A percentile compares a stretch with the other conserved stretches of the same genome.
Evolutionary conservation across 352 stramenopile species (phyloP).

Genomic region (Discostella stelligera): DNA sequence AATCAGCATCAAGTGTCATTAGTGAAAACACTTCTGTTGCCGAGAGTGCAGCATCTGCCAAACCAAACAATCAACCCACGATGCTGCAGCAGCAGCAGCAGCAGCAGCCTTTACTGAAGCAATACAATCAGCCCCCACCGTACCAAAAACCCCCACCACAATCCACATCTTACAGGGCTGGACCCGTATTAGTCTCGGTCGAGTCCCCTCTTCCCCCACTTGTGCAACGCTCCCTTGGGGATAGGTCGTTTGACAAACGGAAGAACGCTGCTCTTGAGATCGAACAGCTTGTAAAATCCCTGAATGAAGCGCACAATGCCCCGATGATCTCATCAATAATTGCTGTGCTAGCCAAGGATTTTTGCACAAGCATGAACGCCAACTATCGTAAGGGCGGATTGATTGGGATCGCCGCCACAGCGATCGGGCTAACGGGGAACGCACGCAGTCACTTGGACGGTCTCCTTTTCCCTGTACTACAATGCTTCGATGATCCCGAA

Average conservation of each 20-base stretch:
- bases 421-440: slow-evolving; percentile 93
- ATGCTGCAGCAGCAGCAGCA: slow-evolving; percentile 14
- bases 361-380: slow-evolving; percentile 96
- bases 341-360: slow-evolving; percentile 94
- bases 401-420: slow-evolving; percentile 95
- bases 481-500: slow-evolving; percentile 99
- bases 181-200: slow-evolving; percentile 52
- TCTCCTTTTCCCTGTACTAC: slow-evolving; percentile 95
- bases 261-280: slow-evolving; percentile 99
- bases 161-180: slow-evolving; percentile 26
- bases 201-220: slow-evolving; percentile 78
- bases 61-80: slow-evolving; percentile 1
- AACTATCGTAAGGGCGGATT: slow-evolving; percentile 99
- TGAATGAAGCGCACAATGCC: slow-evolving; percentile 91
- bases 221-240: slow-evolving; percentile 86
- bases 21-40: neutral
- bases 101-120: slow-evolving; percentile 12
- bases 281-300: slow-evolving; percentile 96
- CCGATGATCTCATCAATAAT: slow-evolving; percentile 92
- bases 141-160: neutral
- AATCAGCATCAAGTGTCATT: neutral
- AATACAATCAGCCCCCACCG: slow-evolving; percentile 12
- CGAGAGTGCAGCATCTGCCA: neutral
- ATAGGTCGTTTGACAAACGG: slow-evolving; percentile 98
- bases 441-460: slow-evolving; percentile 84